Evolutionary conservation across 2,329 filamentous ascomycete species (phyloP), one percentile per base, ranked within the genome.

Genomic region (Aureobasidium namibiae): DNA sequence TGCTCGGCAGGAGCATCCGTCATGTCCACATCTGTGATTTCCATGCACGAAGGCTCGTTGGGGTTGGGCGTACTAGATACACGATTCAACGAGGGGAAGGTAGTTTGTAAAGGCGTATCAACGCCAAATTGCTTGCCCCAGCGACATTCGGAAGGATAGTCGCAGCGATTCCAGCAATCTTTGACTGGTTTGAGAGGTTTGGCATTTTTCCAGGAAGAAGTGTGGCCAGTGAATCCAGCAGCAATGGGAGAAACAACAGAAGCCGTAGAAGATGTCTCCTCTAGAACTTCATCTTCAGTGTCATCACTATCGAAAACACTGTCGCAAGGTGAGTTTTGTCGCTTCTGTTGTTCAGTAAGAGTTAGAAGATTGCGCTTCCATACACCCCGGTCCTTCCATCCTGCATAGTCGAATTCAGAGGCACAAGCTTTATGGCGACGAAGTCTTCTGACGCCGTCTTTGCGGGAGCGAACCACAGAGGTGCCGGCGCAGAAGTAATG

Each of bases 401-500:
- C 76, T 6, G 67, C 61, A 58, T 81, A 82, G 65, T 82, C 80
- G 59, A 82, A 82, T 56, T 80, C 77, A 41, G 73, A 76, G 0
- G 68, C 67, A 61, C 80, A 82, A 7, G 77, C 75, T 39, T 69
- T 67, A 45, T 74, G 72, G 44, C 69, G 67, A 45, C 69, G 65
- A 13, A 67, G 61, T 4, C 61, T 65, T 49, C 66, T 67, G 38
- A 65, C 68, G 13, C 65, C 65, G 61, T 41, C 67, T 26, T 48
- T 64, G 33, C 72, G 69, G 63, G 69, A 71, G 7, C 61, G 61
- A 33, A 73, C 74, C 18, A 74, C 64, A 0, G 70, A 68, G 1
- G 66, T 74, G 61, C 80, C 79, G 3, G 76, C 69, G 70, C 80
- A 82, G 71, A 81, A 82, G 61, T 70, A 69, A 66, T 82, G 80